Evolutionary conservation across 192 early-diverging fungal species (phyloP).

Genomic region (Helicostylum pulchrum): DNA sequence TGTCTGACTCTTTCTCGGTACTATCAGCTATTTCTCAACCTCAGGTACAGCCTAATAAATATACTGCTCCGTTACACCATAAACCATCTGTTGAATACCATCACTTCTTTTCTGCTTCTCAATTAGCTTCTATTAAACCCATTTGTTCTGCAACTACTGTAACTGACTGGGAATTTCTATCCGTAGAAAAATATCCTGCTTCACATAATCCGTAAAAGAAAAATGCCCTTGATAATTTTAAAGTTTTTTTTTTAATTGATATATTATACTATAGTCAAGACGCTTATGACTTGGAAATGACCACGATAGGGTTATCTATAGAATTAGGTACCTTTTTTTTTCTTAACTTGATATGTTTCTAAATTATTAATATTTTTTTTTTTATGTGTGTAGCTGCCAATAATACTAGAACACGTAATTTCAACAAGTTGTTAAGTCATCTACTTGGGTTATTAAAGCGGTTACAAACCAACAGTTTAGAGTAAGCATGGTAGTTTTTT

Average conservation of each 20-base stretch:
- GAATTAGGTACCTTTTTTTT: conserved; percentile 49
- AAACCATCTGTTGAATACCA: conserved; percentile 9
- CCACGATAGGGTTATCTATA: conserved; percentile 57
- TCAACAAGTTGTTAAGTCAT: conserved; percentile 60
- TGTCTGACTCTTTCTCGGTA: conserved; percentile 20
- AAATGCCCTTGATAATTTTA: background rate
- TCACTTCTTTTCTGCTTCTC: conserved; percentile 15
- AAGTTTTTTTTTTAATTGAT: conserved; percentile 3
- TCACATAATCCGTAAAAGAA: conserved; percentile 28
- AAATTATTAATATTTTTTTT: background rate
- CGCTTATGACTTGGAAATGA: conserved; percentile 70
- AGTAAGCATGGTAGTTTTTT: conserved; percentile 24
- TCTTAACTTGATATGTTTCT: background rate
- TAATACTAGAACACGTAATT: conserved; percentile 63
- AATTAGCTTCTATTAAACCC: conserved; percentile 16
- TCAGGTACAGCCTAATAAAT: background rate
- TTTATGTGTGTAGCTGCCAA: conserved; percentile 48
- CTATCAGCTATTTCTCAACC: background rate
- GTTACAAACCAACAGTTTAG: conserved; percentile 36
- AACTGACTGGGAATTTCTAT: conserved; percentile 8
- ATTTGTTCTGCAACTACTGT: conserved; percentile 14
- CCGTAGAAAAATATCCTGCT: conserved; percentile 20
- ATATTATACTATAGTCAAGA: conserved; percentile 51
- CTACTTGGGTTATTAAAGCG: conserved; percentile 56
- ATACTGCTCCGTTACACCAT: background rate